Evolutionary conservation across 2,329 filamentous ascomycete species (phyloP), one percentile per base, ranked within the genome.

Genomic region (Neopestalotiopsis clavispora): DNA sequence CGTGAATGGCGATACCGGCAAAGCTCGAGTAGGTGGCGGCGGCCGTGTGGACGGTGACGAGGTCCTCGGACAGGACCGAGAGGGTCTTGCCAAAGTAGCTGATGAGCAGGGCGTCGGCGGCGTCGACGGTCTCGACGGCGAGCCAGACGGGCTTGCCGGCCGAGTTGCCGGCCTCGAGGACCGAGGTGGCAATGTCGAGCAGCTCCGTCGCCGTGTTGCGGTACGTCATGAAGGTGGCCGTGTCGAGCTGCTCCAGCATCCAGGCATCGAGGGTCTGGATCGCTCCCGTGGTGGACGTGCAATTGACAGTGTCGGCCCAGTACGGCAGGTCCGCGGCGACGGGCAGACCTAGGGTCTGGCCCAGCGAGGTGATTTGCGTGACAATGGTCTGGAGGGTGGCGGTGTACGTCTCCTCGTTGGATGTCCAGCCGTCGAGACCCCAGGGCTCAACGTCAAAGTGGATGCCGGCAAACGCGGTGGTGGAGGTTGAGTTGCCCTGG

Each of bases 181-280:
- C 66, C 32, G 34, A 20, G 34, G 66, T 52, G 5, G 66, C 66
- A 30, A 67, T 52, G 38, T 63, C 66, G 23, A 67, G 58, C 9
- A 67, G 66, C 58, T 67, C 57, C 12, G 57, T 20, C 12, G 66
- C 40, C 17, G 56, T 62, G 66, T 62, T 67, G 58, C 66, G 66
- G 66, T 67, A 67, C 56, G 66, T 67, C 66, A 67, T 67, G 42
- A 67, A 67, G 17, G 58, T 62, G n/a, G 58, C 66, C 56, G 66
- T 34, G 58, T 67, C 66, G n/a, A 67, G 40, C 34, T 49, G 45
- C 4, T 62, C 42, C 17, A 67, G 66, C 56, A 56, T 62, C 66
- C 66, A 67, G 20, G 13, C 40, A 7, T 67, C 66, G 17, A 67
- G 34, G 6, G 57, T 62, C 17, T 52, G 23, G 38, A 23, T 17